Base-by-base conservation (phyloP, 768 basidiomycete species). In the Mycena galopus region DNA sequence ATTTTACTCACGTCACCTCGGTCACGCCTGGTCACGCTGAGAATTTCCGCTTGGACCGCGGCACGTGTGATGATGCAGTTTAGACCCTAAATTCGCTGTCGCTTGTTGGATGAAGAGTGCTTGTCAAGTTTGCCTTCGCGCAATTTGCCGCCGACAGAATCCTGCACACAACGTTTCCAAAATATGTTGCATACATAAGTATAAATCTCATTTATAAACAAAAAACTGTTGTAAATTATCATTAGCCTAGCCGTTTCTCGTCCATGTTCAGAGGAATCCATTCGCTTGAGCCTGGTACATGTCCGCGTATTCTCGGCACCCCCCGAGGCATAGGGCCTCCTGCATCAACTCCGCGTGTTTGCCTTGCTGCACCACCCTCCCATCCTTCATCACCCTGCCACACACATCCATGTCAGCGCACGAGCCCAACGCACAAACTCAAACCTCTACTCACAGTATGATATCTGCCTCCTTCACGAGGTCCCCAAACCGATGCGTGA, bases 401-500 rank as follows among this genome's bases (percentile, higher is more conserved):
- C 27, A 7, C 19, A 37, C 27, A 7, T 27, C 62, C 33, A 72
- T 42, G 39, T 65, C 62, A 60, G 51, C n/a, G 25, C 70, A 65
- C 56, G n/a, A 9, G 51, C 30, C 53, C 23, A 29, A 30, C 30
- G 55, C 39, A 37, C 67, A 72, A 47, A 30, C 47, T 35, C 16
- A 50, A 14, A 42, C n/a, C n/a, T n/a, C n/a, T n/a, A 79, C 88
- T 60, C 72, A 90, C 89, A 91, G 69, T 64, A 90, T 87, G 2
- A 84, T 76, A 77, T 90, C 88, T 2, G 89, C 90, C 17, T 85
- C 76, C 60, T 82, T 85, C 0, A 84, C 87, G 19, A 90, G 80
- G 64, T 87, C 84, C 1, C 85, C 85, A 68, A 89, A 89, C 3
- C 88, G 83, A 74, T 92, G 91, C 0, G 88, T 88, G 9, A 90